Percentiles rank a stretch among this genome's conserved stretches.
Evolutionary conservation across 208 protist genomes (phyloP).

Genomic region (Wallacemonas rigidus): DNA sequence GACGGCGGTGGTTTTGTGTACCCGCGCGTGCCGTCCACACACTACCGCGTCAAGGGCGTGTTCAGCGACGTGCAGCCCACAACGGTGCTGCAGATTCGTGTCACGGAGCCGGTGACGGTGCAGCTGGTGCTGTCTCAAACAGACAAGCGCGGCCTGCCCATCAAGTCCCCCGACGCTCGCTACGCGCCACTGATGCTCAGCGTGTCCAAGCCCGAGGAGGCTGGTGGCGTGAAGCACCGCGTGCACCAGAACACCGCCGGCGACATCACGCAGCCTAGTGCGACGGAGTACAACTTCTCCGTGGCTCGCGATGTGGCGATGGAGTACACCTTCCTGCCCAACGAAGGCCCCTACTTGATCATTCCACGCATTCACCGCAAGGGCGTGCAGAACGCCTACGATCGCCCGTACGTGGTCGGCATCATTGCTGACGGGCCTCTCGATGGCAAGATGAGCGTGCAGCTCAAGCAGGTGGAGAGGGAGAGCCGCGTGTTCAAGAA

Average conservation of each 20-base stretch:
- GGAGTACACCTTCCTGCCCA: slow-evolving; percentile 55
- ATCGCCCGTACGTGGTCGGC: slow-evolving; percentile 51
- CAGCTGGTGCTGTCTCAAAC: slow-evolving; percentile 63
- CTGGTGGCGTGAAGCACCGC: slow-evolving; percentile 8
- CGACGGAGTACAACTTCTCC: slow-evolving; percentile 53
- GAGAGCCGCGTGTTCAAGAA: slow-evolving; percentile 52
- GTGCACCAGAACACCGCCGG: slow-evolving; percentile 35
- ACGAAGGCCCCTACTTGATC: slow-evolving; percentile 49
- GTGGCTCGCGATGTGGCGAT: slow-evolving; percentile 60
- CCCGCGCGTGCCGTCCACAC: slow-evolving; percentile 15
- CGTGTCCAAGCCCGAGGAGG: slow-evolving; percentile 25
- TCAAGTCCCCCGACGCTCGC: slow-evolving; percentile 23
- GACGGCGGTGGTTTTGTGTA: slow-evolving; percentile 63
- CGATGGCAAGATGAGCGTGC: slow-evolving; percentile 41
- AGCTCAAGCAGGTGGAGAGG: slow-evolving; percentile 37
- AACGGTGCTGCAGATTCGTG: slow-evolving; percentile 56
- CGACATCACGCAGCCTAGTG: slow-evolving; percentile 32
- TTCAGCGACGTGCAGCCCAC: slow-evolving; percentile 48
- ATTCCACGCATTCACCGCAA: slow-evolving; percentile 66
- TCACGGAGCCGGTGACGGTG: slow-evolving; percentile 37
- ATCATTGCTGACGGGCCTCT: slow-evolving; percentile 32
- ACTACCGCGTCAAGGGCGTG: slow-evolving; percentile 60
- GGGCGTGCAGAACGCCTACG: slow-evolving; percentile 38
- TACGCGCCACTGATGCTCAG: slow-evolving; percentile 64
- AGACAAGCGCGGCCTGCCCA: slow-evolving; percentile 60